Conservation (phyloP, 164 flowering plant genomes). For the grape (Vitis vinifera) region DNA sequence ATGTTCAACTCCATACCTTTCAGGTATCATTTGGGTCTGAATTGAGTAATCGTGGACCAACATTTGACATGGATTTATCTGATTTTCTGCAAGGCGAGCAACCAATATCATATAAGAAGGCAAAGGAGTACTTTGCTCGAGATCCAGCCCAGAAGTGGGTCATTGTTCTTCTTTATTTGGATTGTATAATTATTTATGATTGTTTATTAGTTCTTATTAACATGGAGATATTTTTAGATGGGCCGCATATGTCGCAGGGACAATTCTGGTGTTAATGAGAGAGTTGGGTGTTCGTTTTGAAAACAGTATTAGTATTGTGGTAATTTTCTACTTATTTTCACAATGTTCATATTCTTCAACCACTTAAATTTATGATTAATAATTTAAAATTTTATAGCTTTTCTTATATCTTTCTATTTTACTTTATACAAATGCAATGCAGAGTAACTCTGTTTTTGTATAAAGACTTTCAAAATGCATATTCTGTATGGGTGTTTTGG, state of each 20-base stretch:
- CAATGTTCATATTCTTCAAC: not conserved
- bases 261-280: slow-evolving; percentile 90
- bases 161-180: slow-evolving; percentile 1
- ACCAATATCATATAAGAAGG: slow-evolving; percentile 85
- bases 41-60: slow-evolving; percentile 91
- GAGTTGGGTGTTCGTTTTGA: slow-evolving; percentile 84
- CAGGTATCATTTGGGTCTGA: slow-evolving; percentile 99
- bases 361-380: not conserved
- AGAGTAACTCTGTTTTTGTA: no score
- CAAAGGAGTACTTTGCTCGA: slow-evolving; percentile 67
- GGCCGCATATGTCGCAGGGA: slow-evolving; percentile 99
- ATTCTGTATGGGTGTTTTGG: no score
- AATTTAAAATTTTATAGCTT: no score
- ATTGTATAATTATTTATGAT: not conserved
- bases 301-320: slow-evolving; percentile 90
- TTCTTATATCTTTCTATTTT: no score
- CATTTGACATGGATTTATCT: slow-evolving; percentile 95
- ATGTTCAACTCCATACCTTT: not conserved
- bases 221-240: slow-evolving; percentile 51
- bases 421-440: no score
- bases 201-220: not conserved
- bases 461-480: no score
- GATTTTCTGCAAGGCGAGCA: slow-evolving; percentile 85
- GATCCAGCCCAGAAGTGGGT: slow-evolving; percentile 94
- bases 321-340: slow-evolving; percentile 22